phyloP scores from a whole-genome alignment of 2,329 filamentous ascomycete genomes.

The Proliferodiscus dingleyae region DNA sequence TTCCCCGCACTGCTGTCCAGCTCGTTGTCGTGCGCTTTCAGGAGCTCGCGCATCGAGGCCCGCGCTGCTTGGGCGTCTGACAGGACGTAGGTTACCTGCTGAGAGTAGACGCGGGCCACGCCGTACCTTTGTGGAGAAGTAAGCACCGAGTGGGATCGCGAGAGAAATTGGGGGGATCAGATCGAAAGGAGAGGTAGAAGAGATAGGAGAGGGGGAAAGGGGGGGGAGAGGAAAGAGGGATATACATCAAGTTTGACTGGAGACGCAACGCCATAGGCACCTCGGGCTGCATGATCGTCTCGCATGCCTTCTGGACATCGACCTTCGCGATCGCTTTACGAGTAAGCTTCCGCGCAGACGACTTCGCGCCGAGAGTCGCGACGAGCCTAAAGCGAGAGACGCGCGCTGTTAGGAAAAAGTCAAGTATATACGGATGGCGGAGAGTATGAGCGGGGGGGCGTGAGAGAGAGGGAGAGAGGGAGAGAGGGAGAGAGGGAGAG shows the following conservation, averaged over 20 bases:
- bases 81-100: constrained; percentile 84
- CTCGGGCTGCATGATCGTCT: constrained; percentile 79
- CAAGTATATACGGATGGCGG: no score
- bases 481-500: no score
- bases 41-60: constrained; percentile 64
- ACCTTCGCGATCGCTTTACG: constrained; percentile 86
- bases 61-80: constrained; percentile 73
- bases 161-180: background rate
- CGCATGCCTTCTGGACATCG: constrained; percentile 78
- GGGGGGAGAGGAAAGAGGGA: background rate
- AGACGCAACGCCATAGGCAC: constrained; percentile 86
- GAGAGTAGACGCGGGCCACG: constrained; percentile 75
- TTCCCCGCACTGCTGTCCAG: constrained; percentile 66
- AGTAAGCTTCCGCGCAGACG: constrained; percentile 66
- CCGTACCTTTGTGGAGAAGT: constrained; percentile 55
- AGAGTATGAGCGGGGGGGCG: no score
- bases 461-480: no score
- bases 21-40: constrained; percentile 53
- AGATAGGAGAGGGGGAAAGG: background rate
- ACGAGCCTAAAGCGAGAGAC: no score
- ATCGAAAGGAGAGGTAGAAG: background rate
- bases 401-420: no score
- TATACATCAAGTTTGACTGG: constrained; percentile 78
- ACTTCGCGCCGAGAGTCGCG: constrained; percentile 76
- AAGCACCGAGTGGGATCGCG: background rate